Conservation (phyloP, 2,329 filamentous ascomycete species). For the Trichoderma cornu-damae region DNA sequence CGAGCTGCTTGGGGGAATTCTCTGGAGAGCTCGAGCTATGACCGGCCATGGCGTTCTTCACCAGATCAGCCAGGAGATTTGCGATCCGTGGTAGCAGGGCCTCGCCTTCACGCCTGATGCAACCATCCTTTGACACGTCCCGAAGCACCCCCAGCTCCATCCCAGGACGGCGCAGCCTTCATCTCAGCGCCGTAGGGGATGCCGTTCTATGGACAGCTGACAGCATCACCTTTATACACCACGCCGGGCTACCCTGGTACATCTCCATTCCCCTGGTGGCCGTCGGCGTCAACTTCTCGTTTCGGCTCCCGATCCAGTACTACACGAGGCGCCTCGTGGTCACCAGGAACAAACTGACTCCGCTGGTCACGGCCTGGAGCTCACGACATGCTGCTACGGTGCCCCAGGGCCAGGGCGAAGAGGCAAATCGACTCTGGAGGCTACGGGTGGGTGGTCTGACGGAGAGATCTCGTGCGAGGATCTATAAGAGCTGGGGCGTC, state of each 20-base stretch:
- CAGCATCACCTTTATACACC: slow-evolving; percentile 42
- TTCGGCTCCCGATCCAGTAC: slow-evolving; percentile 44
- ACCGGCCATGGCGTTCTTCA: slow-evolving; percentile 15
- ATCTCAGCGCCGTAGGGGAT: slow-evolving; percentile 32
- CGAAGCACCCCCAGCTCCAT: not conserved
- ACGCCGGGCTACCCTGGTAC: slow-evolving; percentile 48
- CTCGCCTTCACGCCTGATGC: not conserved
- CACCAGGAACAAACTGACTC: slow-evolving; percentile 28
- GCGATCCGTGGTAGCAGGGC: slow-evolving; percentile 1
- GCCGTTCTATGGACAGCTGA: slow-evolving; percentile 39
- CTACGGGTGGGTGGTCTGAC: slow-evolving; percentile 26
- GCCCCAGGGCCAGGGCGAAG: slow-evolving; percentile 1
- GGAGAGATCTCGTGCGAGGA: slow-evolving; percentile 30
- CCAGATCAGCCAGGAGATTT: slow-evolving; percentile 6
- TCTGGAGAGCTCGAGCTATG: slow-evolving; percentile 3
- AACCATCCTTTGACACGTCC: not conserved
- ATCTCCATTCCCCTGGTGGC: slow-evolving; percentile 50
- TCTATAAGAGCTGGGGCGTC: slow-evolving; percentile 38
- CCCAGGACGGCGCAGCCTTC: slow-evolving; percentile 28
- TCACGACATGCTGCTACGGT: slow-evolving; percentile 24
- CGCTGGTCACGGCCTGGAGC: slow-evolving; percentile 33
- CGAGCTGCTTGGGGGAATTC: not conserved
- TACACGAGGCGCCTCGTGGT: slow-evolving; percentile 36
- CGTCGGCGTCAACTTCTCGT: slow-evolving; percentile 39
- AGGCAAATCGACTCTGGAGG: slow-evolving; percentile 23